Evolutionary conservation across 495 filamentous ascomycete genomes (phyloP), one percentile per base, ranked within the genome.

Genomic region (Aspergillus nidulans): DNA sequence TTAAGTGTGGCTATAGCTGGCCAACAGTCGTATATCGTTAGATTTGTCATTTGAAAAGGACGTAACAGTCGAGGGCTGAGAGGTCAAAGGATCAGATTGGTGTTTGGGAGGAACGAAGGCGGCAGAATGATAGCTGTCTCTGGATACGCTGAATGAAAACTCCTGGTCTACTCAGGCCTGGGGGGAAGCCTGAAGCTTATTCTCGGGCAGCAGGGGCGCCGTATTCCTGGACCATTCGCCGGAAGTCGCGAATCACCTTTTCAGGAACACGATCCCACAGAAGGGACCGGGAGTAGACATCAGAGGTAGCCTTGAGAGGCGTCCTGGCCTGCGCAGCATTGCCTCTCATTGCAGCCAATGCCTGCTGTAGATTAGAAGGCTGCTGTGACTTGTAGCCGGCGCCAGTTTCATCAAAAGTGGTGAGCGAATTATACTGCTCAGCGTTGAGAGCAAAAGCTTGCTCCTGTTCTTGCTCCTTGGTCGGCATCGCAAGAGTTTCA

Each of bases 221-320:
- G 49, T 63, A 77, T 32, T 76, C 87, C 78, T 69, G 82, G 55
- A 94, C 89, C 84, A 96, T 89, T 65, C 88, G 85, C 62, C 86
- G 87, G 74, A 97, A 98, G 71, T 92, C 89, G 54, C 85, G 83
- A 48, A 98, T 92, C 42, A 97, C 89, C 64, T 98, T 91, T 58
- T 84, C 77, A 42, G 95, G 91, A 57, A 98, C 89, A 66, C 88
- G 86, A 63, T 96, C 91, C 91, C 91, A 97, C 61, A 98, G 85
- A 55, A 98, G 80, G 46, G 89, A 94, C 25, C 92, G 80, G 24
- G 90, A 94, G 73, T 97, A 96, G 39, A 97, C 89, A 63, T 95
- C 91, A 16, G 73, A 73, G 25, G 68, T 67, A 26, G 62, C 36
- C 25, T 65, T 63, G 25, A 50, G 56, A 24, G 71, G 65, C 43